These are phyloP conservation scores for Calonectria multiphialidica DNA, from an alignment of 2,329 filamentous ascomycete genomes.

Conservation along the genomic window DNA sequence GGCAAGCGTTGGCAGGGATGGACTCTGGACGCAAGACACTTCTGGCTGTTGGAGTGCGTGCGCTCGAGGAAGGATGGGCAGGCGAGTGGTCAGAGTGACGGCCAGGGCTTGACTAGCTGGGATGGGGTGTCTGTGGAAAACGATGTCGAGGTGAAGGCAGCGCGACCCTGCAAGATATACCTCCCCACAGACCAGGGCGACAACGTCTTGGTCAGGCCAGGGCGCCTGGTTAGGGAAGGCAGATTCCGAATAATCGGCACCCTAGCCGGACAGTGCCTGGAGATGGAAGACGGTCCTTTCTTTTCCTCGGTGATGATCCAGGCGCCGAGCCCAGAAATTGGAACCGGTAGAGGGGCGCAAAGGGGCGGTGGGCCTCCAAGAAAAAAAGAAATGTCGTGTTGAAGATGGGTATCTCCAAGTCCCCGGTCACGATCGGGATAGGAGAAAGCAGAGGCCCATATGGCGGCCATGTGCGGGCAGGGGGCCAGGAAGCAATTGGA, in stretches of 20 bases:
- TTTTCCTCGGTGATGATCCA: conserved; percentile 19
- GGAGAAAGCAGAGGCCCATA: conserved; percentile 29
- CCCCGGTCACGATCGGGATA: conserved; percentile 29
- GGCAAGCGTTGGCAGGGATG: conserved; percentile 32
- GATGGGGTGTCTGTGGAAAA: conserved; percentile 39
- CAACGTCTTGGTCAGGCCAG: conserved; percentile 34
- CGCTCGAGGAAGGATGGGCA: conserved; percentile 29
- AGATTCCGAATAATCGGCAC: conserved; percentile 35
- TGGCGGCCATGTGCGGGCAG: conserved; percentile 36
- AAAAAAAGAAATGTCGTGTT: conserved; percentile 23
- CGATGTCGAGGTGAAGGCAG: conserved; percentile 36
- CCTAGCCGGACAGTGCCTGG: conserved; percentile 27
- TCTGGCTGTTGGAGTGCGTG: conserved; percentile 30
- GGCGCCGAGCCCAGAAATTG: conserved; percentile 13
- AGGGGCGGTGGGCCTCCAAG: conserved; percentile 15
- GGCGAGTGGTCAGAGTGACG: conserved; percentile 36
- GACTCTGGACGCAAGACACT: conserved; percentile 34
- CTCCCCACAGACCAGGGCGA: conserved; percentile 27
- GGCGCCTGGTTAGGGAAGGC: conserved; percentile 27
- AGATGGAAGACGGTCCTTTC: conserved; percentile 20
- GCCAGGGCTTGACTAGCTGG: conserved; percentile 40
- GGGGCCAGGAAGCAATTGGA: conserved; percentile 30
- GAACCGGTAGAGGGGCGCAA: not conserved
- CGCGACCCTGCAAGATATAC: conserved; percentile 44
- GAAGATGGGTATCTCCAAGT: conserved; percentile 29